These are phyloP conservation scores for Entomortierella parvispora DNA, from an alignment of 192 early-diverging fungal genomes.

Conservation along the genomic window DNA sequence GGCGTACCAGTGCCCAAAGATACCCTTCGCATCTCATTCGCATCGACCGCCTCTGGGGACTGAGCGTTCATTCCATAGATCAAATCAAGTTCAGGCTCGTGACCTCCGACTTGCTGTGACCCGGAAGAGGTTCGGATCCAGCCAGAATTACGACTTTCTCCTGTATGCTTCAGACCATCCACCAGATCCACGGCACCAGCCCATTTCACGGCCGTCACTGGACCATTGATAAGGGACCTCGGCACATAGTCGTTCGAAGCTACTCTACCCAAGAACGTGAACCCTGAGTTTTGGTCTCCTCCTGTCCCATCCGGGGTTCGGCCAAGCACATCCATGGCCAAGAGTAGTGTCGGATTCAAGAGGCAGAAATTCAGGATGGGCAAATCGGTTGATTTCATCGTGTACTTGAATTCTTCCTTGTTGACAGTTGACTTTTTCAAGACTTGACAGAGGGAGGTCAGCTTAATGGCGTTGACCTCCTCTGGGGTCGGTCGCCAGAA, in stretches of 20 bases:
- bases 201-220: slow-evolving; percentile 22
- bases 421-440: background rate
- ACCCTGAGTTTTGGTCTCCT: background rate
- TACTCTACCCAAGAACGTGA: slow-evolving; percentile 12
- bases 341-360: slow-evolving; percentile 19
- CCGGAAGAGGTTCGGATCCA: background rate
- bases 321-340: slow-evolving; percentile 23
- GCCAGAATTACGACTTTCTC: too few relatives aligned
- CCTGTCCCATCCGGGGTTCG: background rate
- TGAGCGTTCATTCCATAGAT: slow-evolving; percentile 33
- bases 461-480: background rate
- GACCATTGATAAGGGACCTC: background rate
- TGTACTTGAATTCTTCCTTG: slow-evolving; percentile 11
- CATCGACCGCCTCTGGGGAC: background rate
- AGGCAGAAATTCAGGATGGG: slow-evolving; percentile 29
- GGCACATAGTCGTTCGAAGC: slow-evolving; percentile 24
- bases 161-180: background rate
- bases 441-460: slow-evolving; percentile 15
- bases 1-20: background rate
- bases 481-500: slow-evolving; percentile 16
- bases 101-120: background rate
- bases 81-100: slow-evolving; percentile 10
- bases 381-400: background rate
- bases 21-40: too few relatives aligned
- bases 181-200: slow-evolving; percentile 15